phyloP scores from a whole-genome alignment of 2,329 filamentous ascomycete genomes.

The Dichotomopilus funicola region DNA sequence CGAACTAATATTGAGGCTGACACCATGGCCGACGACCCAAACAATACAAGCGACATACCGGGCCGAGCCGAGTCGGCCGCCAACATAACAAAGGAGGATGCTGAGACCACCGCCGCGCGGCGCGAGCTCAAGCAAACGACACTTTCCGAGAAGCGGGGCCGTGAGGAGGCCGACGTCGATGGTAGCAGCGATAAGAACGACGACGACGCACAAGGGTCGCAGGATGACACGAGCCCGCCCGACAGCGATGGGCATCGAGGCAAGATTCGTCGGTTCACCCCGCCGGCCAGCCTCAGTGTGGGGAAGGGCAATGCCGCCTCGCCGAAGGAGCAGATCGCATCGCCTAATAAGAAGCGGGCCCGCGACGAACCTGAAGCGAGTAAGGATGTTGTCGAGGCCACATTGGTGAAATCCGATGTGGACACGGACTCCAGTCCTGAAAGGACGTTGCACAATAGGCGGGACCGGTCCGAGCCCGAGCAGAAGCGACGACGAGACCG shows the following conservation, averaged over 20 bases:
- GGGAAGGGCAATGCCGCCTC: slow-evolving; percentile 29
- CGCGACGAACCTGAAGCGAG: slow-evolving; percentile 52
- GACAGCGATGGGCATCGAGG: slow-evolving; percentile 27
- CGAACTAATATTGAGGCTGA: slow-evolving; percentile 8
- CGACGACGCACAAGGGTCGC: slow-evolving; percentile 17
- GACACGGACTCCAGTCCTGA: background rate
- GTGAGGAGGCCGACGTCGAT: background rate
- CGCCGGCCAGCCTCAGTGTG: slow-evolving; percentile 31
- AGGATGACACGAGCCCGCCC: slow-evolving; percentile 24
- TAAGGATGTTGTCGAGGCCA: slow-evolving; percentile 31
- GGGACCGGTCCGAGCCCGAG: slow-evolving; percentile 53
- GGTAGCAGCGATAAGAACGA: too few relatives aligned
- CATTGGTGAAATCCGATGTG: slow-evolving; percentile 36
- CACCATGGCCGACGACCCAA: slow-evolving; percentile 41
- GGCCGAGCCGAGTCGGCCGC: slow-evolving; percentile 28
- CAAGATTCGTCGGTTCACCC: slow-evolving; percentile 27
- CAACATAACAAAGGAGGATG: slow-evolving; percentile 44
- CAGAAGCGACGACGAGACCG: slow-evolving; percentile 58
- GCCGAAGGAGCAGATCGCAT: slow-evolving; percentile 46
- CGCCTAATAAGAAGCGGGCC: slow-evolving; percentile 61
- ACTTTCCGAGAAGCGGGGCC: slow-evolving; percentile 47
- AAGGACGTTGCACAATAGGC: slow-evolving; percentile 36
- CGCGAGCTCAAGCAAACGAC: slow-evolving; percentile 59
- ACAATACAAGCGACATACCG: slow-evolving; percentile 36
- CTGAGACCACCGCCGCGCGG: slow-evolving; percentile 56